These are phyloP conservation scores for Mortierella sp. DNA, from an alignment of 371 early-diverging fungal species.

Conservation along the genomic window DNA sequence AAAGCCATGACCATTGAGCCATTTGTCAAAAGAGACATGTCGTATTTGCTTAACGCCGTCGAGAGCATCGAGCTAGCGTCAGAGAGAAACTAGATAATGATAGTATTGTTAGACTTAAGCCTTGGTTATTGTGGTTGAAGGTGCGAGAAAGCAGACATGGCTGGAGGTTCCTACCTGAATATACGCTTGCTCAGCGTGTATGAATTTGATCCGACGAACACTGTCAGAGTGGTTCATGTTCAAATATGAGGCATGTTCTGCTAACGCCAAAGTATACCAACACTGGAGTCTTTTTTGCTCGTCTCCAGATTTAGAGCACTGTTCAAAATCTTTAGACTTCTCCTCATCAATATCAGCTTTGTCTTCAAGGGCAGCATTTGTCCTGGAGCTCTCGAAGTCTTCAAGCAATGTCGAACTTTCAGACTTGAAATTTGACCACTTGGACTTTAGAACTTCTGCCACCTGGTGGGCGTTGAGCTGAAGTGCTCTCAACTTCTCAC, in stretches of 20 bases:
- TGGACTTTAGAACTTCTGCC: conserved; percentile 55
- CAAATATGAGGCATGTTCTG: conserved; percentile 32
- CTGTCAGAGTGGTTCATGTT: conserved; percentile 7
- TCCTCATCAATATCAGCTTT: conserved; percentile 8
- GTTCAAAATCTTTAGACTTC: neutral
- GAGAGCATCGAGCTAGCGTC: conserved; percentile 50
- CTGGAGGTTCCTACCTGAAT: conserved; percentile 17
- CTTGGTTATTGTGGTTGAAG: no score
- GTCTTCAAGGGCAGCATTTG: no score
- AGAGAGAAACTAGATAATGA: conserved; percentile 33
- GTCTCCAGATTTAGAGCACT: conserved; percentile 8
- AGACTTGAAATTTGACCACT: conserved; percentile 48
- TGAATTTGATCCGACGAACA: neutral
- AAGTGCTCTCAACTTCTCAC: conserved; percentile 61
- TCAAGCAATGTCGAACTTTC: conserved; percentile 17
- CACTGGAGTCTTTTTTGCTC: conserved; percentile 35
- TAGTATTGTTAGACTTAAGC: neutral
- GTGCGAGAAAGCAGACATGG: no score
- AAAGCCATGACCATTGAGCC: conserved; percentile 51
- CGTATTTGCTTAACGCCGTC: conserved; percentile 51
- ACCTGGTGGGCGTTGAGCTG: conserved; percentile 74
- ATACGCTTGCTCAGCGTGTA: conserved; percentile 22
- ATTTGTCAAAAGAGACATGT: conserved; percentile 47
- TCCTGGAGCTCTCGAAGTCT: conserved; percentile 13
- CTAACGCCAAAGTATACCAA: conserved; percentile 29